Evolutionary conservation across 2,329 filamentous ascomycete species (phyloP).

Genomic region (Arthrinium phaeospermum): DNA sequence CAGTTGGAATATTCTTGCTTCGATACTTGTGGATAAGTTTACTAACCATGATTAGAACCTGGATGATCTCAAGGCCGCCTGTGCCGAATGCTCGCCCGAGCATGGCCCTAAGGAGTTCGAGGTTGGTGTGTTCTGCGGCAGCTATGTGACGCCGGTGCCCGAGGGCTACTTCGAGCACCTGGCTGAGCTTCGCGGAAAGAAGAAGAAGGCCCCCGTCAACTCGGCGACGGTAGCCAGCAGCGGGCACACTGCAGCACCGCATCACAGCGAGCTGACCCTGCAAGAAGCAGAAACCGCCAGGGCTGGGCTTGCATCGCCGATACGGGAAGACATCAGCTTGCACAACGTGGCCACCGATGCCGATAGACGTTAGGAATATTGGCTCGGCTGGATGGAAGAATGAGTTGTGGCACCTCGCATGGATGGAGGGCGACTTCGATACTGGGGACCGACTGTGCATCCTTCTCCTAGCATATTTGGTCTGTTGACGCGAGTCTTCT

Average conservation of each 20-base stretch:
- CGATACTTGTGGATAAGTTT: not conserved
- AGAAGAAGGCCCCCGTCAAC: conserved; percentile 52
- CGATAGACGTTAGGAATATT: not conserved
- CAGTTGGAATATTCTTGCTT: not conserved
- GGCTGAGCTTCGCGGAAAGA: conserved; percentile 73
- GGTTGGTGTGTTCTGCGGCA: conserved; percentile 88
- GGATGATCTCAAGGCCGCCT: conserved; percentile 79
- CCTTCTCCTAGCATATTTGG: not conserved
- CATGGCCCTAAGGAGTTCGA: conserved; percentile 73
- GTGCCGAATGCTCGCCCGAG: conserved; percentile 71
- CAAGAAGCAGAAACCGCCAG: conserved; percentile 20
- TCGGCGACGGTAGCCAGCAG: conserved; percentile 29
- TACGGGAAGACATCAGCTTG: conserved; percentile 33
- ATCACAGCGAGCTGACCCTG: conserved; percentile 22
- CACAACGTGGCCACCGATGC: conserved; percentile 32
- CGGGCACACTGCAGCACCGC: conserved; percentile 27
- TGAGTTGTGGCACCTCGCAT: not conserved
- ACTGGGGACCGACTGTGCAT: not conserved
- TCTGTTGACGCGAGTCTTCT: not conserved
- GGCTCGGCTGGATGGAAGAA: not conserved
- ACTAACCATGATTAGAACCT: conserved; percentile 59
- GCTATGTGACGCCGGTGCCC: conserved; percentile 81
- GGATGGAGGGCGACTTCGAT: not conserved
- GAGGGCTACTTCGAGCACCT: conserved; percentile 84
- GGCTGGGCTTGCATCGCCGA: conserved; percentile 22